Conservation (phyloP, 768 basidiomycete species). For the Nidula microcarpa region DNA sequence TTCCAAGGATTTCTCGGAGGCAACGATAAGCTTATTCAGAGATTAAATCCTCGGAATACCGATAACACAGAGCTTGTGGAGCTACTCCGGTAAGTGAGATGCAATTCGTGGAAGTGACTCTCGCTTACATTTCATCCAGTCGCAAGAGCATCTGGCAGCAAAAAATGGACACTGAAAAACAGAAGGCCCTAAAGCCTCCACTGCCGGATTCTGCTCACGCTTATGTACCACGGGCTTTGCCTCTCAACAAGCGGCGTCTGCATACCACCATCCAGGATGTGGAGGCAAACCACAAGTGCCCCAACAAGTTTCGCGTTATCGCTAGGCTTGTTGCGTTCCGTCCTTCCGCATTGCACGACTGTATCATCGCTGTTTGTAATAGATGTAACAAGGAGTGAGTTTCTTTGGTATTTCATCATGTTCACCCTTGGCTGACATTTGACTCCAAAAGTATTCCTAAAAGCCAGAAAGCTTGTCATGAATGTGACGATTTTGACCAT, state of each 20-base stretch:
- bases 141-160: neutral
- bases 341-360: conserved; percentile 47
- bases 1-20: conserved; percentile 48
- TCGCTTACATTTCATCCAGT: neutral
- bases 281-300: conserved; percentile 20
- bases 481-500: conserved; percentile 51
- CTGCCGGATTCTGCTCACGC: no score
- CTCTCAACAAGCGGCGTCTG: no score
- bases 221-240: no score
- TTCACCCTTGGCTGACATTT: conserved; percentile 1
- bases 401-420: conserved; percentile 8
- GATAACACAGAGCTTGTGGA: conserved; percentile 35
- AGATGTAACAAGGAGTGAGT: conserved; percentile 48
- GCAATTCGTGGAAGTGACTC: neutral
- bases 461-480: conserved; percentile 39
- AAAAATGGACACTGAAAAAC: no score
- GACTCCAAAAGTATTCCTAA: conserved; percentile 35
- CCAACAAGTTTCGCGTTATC: conserved; percentile 36
- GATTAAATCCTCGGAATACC: conserved; percentile 31
- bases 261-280: conserved; percentile 34
- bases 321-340: conserved; percentile 55
- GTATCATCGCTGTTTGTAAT: conserved; percentile 45
- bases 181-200: no score
- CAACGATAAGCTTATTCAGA: conserved; percentile 36
- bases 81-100: conserved; percentile 34